Percentiles rank a stretch among this genome's conserved stretches.
phyloP scores from a whole-genome alignment of 345 rosid species.

The Lepidium aucheri region DNA sequence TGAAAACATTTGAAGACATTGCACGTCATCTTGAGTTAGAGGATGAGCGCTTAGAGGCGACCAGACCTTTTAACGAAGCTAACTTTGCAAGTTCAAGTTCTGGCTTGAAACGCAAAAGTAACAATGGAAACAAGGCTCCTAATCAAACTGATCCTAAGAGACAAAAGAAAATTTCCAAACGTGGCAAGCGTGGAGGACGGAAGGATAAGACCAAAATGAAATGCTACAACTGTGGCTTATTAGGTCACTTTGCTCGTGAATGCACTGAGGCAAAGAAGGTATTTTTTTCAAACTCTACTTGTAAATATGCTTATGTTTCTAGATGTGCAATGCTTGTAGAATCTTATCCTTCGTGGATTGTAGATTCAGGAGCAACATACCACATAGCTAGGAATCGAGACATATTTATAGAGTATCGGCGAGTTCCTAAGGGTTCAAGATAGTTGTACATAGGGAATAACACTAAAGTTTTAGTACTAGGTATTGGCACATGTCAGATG shows the following conservation, averaged over 20 bases:
- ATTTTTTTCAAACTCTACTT: background rate
- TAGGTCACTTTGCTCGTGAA: constrained; percentile 12
- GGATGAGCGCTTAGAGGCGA: background rate
- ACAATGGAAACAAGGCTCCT: background rate
- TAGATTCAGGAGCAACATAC: background rate
- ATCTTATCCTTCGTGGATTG: constrained; percentile 9
- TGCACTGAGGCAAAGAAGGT: background rate
- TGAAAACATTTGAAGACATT: background rate
- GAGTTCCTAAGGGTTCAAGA: background rate
- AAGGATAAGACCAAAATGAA: background rate
- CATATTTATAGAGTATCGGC: background rate
- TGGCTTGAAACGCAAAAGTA: background rate
- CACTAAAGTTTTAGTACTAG: background rate
- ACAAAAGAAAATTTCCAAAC: background rate
- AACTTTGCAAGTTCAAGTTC: background rate
- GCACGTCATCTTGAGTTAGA: constrained; percentile 7
- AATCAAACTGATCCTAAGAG: background rate
- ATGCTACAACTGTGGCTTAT: background rate
- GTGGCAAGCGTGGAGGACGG: background rate
- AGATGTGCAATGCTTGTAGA: background rate
- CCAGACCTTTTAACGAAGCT: background rate
- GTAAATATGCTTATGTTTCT: background rate
- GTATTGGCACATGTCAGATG: background rate
- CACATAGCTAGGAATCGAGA: background rate
- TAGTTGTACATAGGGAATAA: background rate